Evolutionary conservation across 768 basidiomycete genomes (phyloP), one percentile per base, ranked within the genome.

Genomic region (Boletus tylopilopsis): DNA sequence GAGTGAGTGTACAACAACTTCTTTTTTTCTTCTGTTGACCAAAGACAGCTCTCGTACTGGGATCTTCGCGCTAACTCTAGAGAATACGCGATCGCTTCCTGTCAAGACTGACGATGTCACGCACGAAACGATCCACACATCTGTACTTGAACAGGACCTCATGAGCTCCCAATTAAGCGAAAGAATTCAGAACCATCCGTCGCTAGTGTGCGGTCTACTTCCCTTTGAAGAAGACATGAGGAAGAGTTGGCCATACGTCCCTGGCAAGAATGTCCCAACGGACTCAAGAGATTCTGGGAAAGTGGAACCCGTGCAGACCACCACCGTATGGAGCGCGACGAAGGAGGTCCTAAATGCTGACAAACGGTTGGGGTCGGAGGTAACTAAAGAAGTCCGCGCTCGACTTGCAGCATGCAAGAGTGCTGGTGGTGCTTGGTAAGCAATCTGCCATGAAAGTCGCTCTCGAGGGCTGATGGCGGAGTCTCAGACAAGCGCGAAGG

Each of bases 41-140:
- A 13, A 19, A 24, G 39, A 45, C 36, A 85, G 83, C 55, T 72
- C 83, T 19, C 50, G 56, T 15, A 75, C 71, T 0, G 85, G 85
- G 13, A 74, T 87, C 15, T 87, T 81, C 55, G 39, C 55, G 22
- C 47, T 85, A 1, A 68, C 81, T 1, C 57, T 69, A 25, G 69
- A 64, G 33, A 70, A 74, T 22, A 68, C 74, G 48, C 77, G 85
- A 19, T 60, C 66, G 21, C 57, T 83, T 23, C 84, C 85, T 2
- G 74, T 68, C 1, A 39, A 55, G 11, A 64, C 69, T 0, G 63
- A 81, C 51, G 58, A 73, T 21, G 50, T 73, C 4, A 84, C 84
- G 0, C 72, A 80, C 41, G 85, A 88, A 67, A 73, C 63, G 1
- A 76, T 86, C 32, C 85, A 87, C 54, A 68, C 77, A 5, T 86